Percentiles rank a stretch among this genome's conserved stretches.
phyloP scores from a whole-genome alignment of 2,329 filamentous ascomycete genomes.

The Sarocladium strictum region DNA sequence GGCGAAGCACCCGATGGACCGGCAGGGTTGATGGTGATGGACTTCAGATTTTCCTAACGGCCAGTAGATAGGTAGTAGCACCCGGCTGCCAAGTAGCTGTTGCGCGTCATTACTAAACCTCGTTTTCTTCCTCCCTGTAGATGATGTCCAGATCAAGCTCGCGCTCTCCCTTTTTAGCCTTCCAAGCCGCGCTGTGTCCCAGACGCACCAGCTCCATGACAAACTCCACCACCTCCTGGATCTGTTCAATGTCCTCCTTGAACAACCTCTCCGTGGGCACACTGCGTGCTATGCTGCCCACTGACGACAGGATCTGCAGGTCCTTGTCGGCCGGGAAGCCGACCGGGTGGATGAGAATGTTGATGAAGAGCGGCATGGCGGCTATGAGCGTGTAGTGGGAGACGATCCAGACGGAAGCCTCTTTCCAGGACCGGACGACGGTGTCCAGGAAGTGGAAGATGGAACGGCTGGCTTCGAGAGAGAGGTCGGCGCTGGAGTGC shows the following conservation, averaged over 20 bases:
- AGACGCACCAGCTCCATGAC: slow-evolving; percentile 12
- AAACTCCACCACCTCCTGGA: slow-evolving; percentile 11
- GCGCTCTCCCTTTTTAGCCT: slow-evolving; percentile 11
- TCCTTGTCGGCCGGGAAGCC: slow-evolving; percentile 10
- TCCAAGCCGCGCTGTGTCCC: slow-evolving; percentile 12
- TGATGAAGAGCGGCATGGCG: slow-evolving; percentile 14
- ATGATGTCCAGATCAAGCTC: slow-evolving; percentile 11
- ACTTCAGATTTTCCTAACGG: too few species aligned
- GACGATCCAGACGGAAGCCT: slow-evolving; percentile 11
- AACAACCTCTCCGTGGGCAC: slow-evolving; percentile 9
- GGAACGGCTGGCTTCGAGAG: slow-evolving; percentile 17
- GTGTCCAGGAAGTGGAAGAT: slow-evolving; percentile 13
- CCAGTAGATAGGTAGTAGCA: too few species aligned
- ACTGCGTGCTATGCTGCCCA: slow-evolving; percentile 7
- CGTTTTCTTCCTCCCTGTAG: background rate
- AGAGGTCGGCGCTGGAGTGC: slow-evolving; percentile 18
- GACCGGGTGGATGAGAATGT: slow-evolving; percentile 15
- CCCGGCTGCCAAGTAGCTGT: too few species aligned
- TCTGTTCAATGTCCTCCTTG: slow-evolving; percentile 9
- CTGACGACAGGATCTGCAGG: slow-evolving; percentile 11
- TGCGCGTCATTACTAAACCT: background rate
- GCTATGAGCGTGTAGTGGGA: slow-evolving; percentile 13
- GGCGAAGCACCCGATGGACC: too few species aligned
- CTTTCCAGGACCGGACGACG: slow-evolving; percentile 3
- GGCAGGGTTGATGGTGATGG: too few species aligned